Percentiles rank a stretch among this genome's conserved stretches.
These are phyloP conservation scores for Boletus reticuloceps DNA, from an alignment of 768 basidiomycete genomes.

Conservation along the genomic window DNA sequence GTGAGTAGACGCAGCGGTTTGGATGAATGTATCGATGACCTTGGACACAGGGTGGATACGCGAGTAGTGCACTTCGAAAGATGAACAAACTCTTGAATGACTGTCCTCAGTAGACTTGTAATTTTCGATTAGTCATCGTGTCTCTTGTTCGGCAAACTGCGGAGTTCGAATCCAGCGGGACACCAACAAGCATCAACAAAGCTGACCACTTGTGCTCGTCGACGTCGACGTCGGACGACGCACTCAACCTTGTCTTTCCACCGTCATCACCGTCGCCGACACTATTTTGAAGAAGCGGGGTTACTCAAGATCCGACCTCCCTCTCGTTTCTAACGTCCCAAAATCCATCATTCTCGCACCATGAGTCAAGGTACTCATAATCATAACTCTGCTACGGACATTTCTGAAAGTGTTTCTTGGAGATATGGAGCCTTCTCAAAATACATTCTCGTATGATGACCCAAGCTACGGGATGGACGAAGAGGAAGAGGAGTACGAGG, in stretches of 20 bases:
- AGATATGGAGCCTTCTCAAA: constrained; percentile 50
- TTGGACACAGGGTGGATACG: constrained; percentile 45
- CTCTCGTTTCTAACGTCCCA: background rate
- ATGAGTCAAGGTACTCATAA: constrained; percentile 33
- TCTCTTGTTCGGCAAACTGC: background rate
- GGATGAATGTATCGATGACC: background rate
- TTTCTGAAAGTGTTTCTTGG: constrained; percentile 35
- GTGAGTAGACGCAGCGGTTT: constrained; percentile 40
- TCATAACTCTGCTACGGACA: constrained; percentile 19
- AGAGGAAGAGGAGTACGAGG: constrained; percentile 56
- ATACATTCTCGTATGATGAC: constrained; percentile 56
- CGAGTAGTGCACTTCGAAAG: constrained; percentile 50
- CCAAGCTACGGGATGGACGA: constrained; percentile 56
- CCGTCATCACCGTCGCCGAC: constrained; percentile 7
- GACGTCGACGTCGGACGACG: constrained; percentile 19
- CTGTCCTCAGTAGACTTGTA: constrained; percentile 20
- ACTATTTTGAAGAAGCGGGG: background rate
- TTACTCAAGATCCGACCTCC: background rate
- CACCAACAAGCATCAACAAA: constrained; percentile 27
- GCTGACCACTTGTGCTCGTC: constrained; percentile 25
- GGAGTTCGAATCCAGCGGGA: constrained; percentile 11
- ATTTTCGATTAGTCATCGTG: constrained; percentile 13
- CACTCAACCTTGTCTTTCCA: constrained; percentile 14
- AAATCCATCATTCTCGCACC: background rate
- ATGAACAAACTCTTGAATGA: constrained; percentile 40